Evolutionary conservation across 176 grass and related monocot species (phyloP), one percentile per base, ranked within the genome.

Genomic region (Avena insularis): DNA sequence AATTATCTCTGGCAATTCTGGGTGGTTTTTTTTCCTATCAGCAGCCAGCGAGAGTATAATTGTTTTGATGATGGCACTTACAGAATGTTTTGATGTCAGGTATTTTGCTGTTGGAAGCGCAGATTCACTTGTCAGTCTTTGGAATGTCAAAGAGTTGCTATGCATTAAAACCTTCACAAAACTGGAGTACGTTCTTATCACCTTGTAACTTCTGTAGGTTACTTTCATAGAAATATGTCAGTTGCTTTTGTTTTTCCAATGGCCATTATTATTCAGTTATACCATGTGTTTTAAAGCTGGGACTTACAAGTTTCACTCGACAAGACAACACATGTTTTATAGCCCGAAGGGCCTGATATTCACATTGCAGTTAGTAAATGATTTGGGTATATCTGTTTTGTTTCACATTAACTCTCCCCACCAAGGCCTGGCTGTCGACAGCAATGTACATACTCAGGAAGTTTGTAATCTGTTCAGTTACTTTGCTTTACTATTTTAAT

Each of bases 41-140:
- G 56, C 60, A 66, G 73, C 54, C 9, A 43, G 60, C 27, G 57
- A 49, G 13, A 79, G 19, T 84, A 59, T 49, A 81, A 29, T 60
- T 86, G 2, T 84, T 84, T 84, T 87, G 20, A 60, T 81, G 46
- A 77, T 77, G 33, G 0, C 15, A 82, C 72, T 82, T 86, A 88
- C 83, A 85, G 19, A 78, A 65, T 91, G 33, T 88, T 85, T 61
- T 61, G 72, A 60, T 93, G 81, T 47, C 73, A 97, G 97, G 77
- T 99, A 96, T 86, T 96, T 99, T 43, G 97, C 97, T 87, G 94
- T 99, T 85, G 97, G 97, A 87, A 99, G 97, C 92, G 94, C 97
- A 80, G 97, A 99, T 93, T 99, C 97, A 73, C 92, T 99, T 33
- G 97, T 99, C 49, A 99, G 97, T 85, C 94, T 99, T 70, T 99